phyloP scores from a whole-genome alignment of 106 monocot genomes.

The Dendrobium catenatum region DNA sequence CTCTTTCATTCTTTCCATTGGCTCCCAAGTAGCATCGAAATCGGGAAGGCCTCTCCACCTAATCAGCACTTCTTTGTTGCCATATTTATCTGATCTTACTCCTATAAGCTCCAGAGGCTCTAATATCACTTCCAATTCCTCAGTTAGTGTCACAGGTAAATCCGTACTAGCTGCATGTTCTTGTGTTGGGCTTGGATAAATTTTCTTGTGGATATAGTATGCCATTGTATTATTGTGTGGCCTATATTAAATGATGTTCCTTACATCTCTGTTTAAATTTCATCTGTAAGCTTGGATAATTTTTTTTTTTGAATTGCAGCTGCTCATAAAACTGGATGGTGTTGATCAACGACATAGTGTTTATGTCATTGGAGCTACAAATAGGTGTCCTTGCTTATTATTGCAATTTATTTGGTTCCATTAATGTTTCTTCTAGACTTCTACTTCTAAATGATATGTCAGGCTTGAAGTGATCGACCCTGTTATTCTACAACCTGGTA shows the following conservation, averaged over 20 bases:
- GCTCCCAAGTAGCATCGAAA: too few relatives aligned
- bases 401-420: not conserved
- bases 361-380: constrained; percentile 92
- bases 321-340: constrained; percentile 88
- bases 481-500: constrained; percentile 59
- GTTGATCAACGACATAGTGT: constrained; percentile 79
- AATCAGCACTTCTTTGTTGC: too few relatives aligned
- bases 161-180: too few relatives aligned
- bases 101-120: too few relatives aligned
- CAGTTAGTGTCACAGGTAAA: too few relatives aligned
- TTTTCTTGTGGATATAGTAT: not conserved
- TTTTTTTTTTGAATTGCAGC: constrained; percentile 26
- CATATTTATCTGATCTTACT: too few relatives aligned
- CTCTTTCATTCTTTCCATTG: too few relatives aligned
- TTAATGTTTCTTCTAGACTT: not conserved
- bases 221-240: not conserved
- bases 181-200: too few relatives aligned
- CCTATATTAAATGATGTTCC: not conserved
- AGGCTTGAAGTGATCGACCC: constrained; percentile 67
- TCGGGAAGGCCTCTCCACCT: too few relatives aligned
- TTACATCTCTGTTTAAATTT: not conserved
- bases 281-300: not conserved
- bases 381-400: constrained; percentile 43
- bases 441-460: not conserved
- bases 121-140: too few relatives aligned